Evolutionary conservation across 306 rosid genomes (phyloP).

Genomic region (Begonia fuchsioides): DNA sequence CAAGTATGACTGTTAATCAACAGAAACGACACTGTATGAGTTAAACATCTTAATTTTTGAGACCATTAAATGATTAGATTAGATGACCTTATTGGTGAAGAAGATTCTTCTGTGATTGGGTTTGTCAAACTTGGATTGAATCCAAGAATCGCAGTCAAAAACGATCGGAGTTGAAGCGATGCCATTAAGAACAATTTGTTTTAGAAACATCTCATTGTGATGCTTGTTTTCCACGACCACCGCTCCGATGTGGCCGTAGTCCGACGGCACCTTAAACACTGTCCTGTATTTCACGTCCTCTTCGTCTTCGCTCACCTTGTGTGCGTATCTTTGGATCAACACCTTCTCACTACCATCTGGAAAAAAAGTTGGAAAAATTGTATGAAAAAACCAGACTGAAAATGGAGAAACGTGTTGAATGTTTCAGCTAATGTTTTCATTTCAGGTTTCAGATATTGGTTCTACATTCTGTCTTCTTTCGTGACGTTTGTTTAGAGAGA

Average conservation of each 20-base stretch:
- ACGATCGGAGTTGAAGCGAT: too few relatives aligned
- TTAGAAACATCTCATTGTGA: slow-evolving; percentile 47
- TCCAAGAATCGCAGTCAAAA: slow-evolving; percentile 53
- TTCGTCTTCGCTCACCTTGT: slow-evolving; percentile 14
- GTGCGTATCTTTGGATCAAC: slow-evolving; percentile 30
- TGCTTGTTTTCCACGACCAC: slow-evolving; percentile 50
- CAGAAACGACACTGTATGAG: too few relatives aligned
- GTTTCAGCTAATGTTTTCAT: not conserved
- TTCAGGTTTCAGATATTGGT: too few relatives aligned
- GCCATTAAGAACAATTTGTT: slow-evolving; percentile 10
- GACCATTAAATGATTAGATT: too few relatives aligned
- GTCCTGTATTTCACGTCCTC: slow-evolving; percentile 29
- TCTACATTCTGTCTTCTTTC: too few relatives aligned
- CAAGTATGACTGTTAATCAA: slow-evolving; percentile 38
- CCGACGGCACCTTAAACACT: slow-evolving; percentile 26
- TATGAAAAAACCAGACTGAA: too few relatives aligned
- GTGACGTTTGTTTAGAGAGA: too few relatives aligned
- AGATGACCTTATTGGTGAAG: slow-evolving; percentile 54
- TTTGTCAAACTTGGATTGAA: slow-evolving; percentile 42
- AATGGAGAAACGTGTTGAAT: too few relatives aligned
- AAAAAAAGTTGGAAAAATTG: too few relatives aligned
- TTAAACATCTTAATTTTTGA: too few relatives aligned
- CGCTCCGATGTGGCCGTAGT: slow-evolving; percentile 42
- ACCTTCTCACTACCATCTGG: slow-evolving; percentile 40
- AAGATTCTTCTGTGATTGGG: slow-evolving; percentile 34